Evolutionary conservation across 495 filamentous ascomycete genomes (phyloP), one percentile per base, ranked within the genome.

Genomic region (Talaromyces proteolyticus): DNA sequence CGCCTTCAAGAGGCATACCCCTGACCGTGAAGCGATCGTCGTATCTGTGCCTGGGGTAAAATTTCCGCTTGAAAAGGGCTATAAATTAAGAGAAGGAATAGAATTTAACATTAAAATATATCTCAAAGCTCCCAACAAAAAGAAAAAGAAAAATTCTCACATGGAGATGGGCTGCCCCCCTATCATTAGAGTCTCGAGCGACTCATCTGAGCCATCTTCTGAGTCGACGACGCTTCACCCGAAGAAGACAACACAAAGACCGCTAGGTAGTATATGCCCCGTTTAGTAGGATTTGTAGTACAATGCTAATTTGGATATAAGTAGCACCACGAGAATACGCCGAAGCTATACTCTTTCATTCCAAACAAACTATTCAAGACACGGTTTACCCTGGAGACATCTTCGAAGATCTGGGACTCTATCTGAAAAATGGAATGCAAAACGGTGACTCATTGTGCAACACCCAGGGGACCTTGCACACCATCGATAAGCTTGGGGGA

Each of bases 331-430:
- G 21, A 34, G 42, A 36, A 29, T 52, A 52, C 44, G 42, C 20
- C 16, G 25, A 47, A 19, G 42, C 49, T 11, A 43, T 52, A 18
- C 14, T 18, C 12, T 42, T 29, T 14, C 49, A 52, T 17, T 21
- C 49, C 18, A 46, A 46, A 24, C 39, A 52, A 29, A 29, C 40
- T 11, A 52, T 25, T 6, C 40, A 24, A 4, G 14, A 45, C n/a
- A 47, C 49, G 3, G 21, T 46, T 46, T 52, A 52, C 29, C 49
- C 49, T 8, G 49, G 49, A 16, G 20, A 29, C 12, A 48, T 47
- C 22, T 47, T 52, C 36, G 49, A 34, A 20, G 44, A 38, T 29
- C 42, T 52, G 12, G 49, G 23, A 4, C 19, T 20, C 12, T 52
- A 25, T 22, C 24, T 52, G 7, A 23, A 40, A 46, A 18, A 19